Conservation (phyloP, 2,329 filamentous ascomycete genomes). For the Thermomyces lanuginosus region DNA sequence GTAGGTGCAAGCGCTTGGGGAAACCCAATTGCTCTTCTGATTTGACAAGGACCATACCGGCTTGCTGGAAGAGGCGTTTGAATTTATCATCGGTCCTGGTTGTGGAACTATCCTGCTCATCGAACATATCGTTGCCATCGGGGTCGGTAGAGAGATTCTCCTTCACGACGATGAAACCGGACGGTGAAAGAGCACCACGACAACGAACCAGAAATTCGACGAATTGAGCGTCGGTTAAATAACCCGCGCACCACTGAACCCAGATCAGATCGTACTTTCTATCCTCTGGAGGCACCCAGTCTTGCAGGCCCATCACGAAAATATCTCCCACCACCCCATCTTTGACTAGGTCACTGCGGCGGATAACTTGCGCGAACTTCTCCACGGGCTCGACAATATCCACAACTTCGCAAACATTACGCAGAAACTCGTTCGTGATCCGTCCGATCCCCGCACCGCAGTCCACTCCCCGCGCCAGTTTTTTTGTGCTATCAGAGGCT, state of each 20-base stretch:
- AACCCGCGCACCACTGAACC: conserved; percentile 80
- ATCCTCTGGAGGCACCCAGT: conserved; percentile 43
- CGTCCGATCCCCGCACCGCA: conserved; percentile 62
- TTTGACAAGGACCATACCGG: conserved; percentile 50
- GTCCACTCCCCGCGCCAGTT: conserved; percentile 33
- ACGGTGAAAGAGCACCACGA: conserved; percentile 30
- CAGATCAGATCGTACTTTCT: conserved; percentile 65
- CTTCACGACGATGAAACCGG: conserved; percentile 50
- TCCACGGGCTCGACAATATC: conserved; percentile 74
- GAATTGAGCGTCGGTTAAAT: conserved; percentile 61
- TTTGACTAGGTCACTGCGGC: conserved; percentile 18
- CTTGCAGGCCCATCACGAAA: conserved; percentile 57
- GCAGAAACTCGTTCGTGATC: conserved; percentile 62
- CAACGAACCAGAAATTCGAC: conserved; percentile 50
- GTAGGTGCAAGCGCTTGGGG: conserved; percentile 43
- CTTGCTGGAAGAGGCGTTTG: conserved; percentile 48
- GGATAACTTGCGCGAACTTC: conserved; percentile 57
- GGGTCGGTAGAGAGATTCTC: conserved; percentile 53
- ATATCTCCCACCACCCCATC: conserved; percentile 43
- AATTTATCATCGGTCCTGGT: conserved; percentile 64
- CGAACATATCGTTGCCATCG: conserved; percentile 49
- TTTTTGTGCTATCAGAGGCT: conserved; percentile 5
- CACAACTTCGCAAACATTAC: conserved; percentile 50
- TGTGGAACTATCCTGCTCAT: conserved; percentile 59
- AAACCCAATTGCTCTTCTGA: conserved; percentile 60